Evolutionary conservation across 1,284 basidiomycete species (phyloP).

Genomic region (Polyporus tsugae): DNA sequence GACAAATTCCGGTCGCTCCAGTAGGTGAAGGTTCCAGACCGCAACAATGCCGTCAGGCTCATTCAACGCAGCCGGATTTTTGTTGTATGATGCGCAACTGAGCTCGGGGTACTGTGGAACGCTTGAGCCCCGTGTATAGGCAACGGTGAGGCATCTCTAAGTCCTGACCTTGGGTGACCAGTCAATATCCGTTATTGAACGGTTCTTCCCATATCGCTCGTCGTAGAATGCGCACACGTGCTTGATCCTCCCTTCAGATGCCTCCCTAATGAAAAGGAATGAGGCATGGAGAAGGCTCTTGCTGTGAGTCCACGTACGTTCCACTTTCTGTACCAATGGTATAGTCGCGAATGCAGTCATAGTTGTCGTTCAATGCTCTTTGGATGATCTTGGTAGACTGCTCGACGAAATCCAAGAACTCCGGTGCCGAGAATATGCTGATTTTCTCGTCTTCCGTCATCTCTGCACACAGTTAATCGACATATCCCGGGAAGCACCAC

Average conservation of each 20-base stretch:
- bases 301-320: conserved; percentile 22
- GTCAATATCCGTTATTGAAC: conserved; percentile 95
- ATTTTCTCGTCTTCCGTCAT: conserved; percentile 86
- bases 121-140: neutral
- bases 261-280: conserved; percentile 64
- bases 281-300: neutral
- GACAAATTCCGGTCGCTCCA: conserved; percentile 96
- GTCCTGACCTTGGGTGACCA: conserved; percentile 91
- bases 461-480: conserved; percentile 54
- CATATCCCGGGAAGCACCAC: neutral
- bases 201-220: conserved; percentile 87
- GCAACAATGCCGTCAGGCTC: conserved; percentile 97
- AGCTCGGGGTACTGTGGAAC: conserved; percentile 89
- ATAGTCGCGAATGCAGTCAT: conserved; percentile 98
- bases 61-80: conserved; percentile 89
- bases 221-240: conserved; percentile 90
- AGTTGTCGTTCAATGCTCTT: conserved; percentile 94
- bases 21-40: conserved; percentile 96
- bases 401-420: conserved; percentile 94
- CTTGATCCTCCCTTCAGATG: conserved; percentile 89
- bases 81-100: conserved; percentile 95
- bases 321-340: conserved; percentile 83
- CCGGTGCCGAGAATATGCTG: conserved; percentile 84
- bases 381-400: conserved; percentile 96
- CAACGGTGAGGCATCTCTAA: neutral